Base-by-base conservation (phyloP, 2,329 filamentous ascomycete species). In the Fusarium paranaense region DNA sequence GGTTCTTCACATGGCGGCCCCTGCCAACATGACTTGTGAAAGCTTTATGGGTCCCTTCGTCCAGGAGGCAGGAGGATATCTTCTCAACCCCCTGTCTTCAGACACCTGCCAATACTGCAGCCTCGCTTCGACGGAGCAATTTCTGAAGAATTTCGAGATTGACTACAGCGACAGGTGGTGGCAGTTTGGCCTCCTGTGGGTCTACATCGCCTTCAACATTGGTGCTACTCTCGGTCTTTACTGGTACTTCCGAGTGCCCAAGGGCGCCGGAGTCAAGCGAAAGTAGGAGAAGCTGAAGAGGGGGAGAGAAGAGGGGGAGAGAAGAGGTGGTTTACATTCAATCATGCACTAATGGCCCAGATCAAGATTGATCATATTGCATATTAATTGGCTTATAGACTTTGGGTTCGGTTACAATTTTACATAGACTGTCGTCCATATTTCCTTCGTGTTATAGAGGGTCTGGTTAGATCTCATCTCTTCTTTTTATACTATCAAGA, bases 1-100 rank as follows among this genome's bases (percentile, higher is more conserved):
- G 77, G 83, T 89, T 65, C 84, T 91, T 9, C 81, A 84, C 18
- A 90, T 95, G 79, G 81, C 88, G 18, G 87, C 92, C 1, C 85
- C 88, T 0, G 63, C 78, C 0, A 85, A 85, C 18, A 68, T 81
- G 67, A 90, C 85, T 0, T 92, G 90, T 72, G 81, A 74, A 0
- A 73, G 85, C 7, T 92, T 91, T 70, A 77, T 91, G 72, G 69
- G 75, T 1, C 71, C 78, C 0, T 90, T 85, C 70, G 83, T 88
- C 3, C 67, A 80, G 0, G 62, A 66, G 3, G 70, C 84, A 0
- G 87, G 87, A 87, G 89, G 89, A 0, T 82, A 82, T 18, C 79
- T 90, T 4, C 74, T 83, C 6, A 84, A 90, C 69, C 80, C 81
- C 0, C 70, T 78, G 0, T 84, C 85, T 0, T 86, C 82, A 0